Percentiles rank a stretch among this genome's conserved stretches.
Evolutionary conservation across 257 asterid genomes (phyloP).

Genomic region (Solanum lycopersicoides): DNA sequence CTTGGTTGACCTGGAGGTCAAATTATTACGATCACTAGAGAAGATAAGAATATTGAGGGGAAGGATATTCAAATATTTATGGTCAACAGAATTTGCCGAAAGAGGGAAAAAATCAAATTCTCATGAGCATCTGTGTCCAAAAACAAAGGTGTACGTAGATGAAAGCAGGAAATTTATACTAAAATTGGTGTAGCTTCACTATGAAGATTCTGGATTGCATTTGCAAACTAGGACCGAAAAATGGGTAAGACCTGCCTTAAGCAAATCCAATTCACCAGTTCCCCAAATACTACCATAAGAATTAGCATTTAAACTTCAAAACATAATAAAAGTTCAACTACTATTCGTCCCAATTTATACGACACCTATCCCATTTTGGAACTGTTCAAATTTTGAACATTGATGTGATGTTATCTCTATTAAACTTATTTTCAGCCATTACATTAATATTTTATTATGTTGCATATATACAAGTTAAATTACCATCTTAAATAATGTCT

Average conservation of each 20-base stretch:
- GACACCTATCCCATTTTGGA: neutral
- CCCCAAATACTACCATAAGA: neutral
- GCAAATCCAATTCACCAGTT: neutral
- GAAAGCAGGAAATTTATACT: neutral
- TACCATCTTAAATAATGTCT: neutral
- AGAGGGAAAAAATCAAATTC: neutral
- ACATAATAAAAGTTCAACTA: neutral
- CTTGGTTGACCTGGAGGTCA: neutral
- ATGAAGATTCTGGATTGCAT: neutral
- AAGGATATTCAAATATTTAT: neutral
- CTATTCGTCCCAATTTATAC: neutral
- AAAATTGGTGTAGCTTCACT: neutral
- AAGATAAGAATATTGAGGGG: neutral
- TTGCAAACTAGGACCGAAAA: neutral
- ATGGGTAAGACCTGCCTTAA: neutral
- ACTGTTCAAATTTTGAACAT: neutral
- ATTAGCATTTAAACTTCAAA: neutral
- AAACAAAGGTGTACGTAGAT: neutral
- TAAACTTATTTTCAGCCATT: neutral
- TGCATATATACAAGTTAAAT: neutral
- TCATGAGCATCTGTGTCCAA: neutral
- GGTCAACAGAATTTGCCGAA: neutral
- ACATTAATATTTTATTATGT: neutral
- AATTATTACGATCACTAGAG: neutral
- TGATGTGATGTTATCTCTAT: neutral